Evolutionary conservation across 495 filamentous ascomycete species (phyloP), one percentile per base, ranked within the genome.

Genomic region (Xylaria nigripes): DNA sequence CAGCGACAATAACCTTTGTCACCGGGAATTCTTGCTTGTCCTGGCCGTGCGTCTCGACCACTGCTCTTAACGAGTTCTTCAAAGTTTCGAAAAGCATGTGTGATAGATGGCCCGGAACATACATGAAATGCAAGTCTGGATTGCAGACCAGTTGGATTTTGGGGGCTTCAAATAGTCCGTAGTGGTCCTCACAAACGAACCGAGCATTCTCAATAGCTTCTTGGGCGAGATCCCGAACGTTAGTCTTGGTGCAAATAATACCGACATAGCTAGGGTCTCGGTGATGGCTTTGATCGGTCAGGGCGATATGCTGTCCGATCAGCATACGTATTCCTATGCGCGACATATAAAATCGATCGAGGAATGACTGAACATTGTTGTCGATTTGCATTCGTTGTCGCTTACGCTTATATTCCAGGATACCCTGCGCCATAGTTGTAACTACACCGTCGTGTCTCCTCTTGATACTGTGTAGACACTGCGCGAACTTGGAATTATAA

Each of bases 261-360:
- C 93, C 93, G 50, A 98, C 93, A 66, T 98, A 97, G 53, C 88
- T 85, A 29, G 87, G 89, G 68, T 96, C 91, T 41, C 83, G 82
- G 58, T 86, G 81, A 58, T 91, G 84, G 51, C 84, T 86, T 75
- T 95, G 90, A 63, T 96, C 91, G 18, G 91, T 95, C 49, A 98
- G 77, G 54, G 93, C 94, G 54, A 98, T 93, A 70, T 98, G 93
- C 68, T 98, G 93, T 27, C 93, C 93, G 50, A 98, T 96, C 13
- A 98, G 81, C 93, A 98, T 98, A 56, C 93, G 88, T 50, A 98
- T 98, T 58, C 93, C 93, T 58, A 98, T 98, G n/a, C 93, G 90
- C 30, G 90, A 96, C 93, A 98, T 98, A 75, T 98, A 98, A 67
- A 98, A 98, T 47, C 93, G 87, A 72, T 98, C 93, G 51, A 98